These are phyloP conservation scores for Fusarium sp. DNA, from an alignment of 2,329 filamentous ascomycete species.

Conservation along the genomic window DNA sequence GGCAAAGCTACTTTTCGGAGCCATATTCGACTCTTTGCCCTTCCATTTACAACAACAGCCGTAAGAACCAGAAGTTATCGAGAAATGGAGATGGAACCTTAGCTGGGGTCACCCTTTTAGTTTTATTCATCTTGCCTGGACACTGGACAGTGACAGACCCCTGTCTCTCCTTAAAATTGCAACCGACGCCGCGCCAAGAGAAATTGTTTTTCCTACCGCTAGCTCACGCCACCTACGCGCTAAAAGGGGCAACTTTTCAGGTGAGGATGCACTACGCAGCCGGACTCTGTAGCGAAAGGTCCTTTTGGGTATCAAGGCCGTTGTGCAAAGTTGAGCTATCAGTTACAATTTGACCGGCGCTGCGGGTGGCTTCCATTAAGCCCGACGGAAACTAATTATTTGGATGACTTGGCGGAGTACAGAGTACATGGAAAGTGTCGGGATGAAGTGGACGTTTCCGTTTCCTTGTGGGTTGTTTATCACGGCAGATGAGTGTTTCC, in stretches of 20 bases:
- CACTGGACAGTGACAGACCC: background rate
- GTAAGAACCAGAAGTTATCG: constrained; percentile 18
- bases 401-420: background rate
- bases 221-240: constrained; percentile 41
- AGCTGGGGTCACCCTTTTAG: constrained; percentile 5
- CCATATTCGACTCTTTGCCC: constrained; percentile 39
- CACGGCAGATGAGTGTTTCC: background rate
- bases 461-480: background rate
- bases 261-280: background rate
- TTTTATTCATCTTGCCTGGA: constrained; percentile 45
- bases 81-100: background rate
- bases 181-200: constrained; percentile 26
- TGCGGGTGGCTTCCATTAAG: constrained; percentile 11
- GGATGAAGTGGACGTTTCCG: background rate
- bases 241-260: constrained; percentile 29
- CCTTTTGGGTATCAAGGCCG: constrained; percentile 29
- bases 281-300: background rate
- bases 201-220: constrained; percentile 26
- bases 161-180: constrained; percentile 28
- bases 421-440: background rate
- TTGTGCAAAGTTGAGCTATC: background rate
- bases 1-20: constrained; percentile 41
- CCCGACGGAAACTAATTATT: background rate
- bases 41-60: constrained; percentile 31
- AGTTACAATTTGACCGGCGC: background rate